Conservation (phyloP, 192 early-diverging fungal genomes). For the Backusella circina region DNA sequence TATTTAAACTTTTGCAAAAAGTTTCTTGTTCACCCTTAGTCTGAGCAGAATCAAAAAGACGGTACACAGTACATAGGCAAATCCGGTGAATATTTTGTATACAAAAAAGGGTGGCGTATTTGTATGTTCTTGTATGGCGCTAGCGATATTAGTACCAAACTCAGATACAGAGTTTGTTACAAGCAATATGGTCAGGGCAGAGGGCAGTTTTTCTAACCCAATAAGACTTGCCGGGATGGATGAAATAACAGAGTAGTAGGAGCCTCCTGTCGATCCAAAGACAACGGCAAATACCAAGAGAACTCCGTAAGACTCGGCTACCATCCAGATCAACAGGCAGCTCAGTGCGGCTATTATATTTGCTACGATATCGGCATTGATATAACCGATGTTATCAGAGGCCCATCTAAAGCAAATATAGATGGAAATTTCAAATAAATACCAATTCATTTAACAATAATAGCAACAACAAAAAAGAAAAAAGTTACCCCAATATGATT, state of each 20-base stretch:
- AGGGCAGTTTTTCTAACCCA: slow-evolving; percentile 18
- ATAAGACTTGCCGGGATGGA: slow-evolving; percentile 15
- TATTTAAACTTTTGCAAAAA: slow-evolving; percentile 10
- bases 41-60: slow-evolving; percentile 4
- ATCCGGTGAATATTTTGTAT: slow-evolving; percentile 40
- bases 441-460: neutral
- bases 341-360: slow-evolving; percentile 9
- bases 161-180: slow-evolving; percentile 19
- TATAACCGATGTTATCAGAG: slow-evolving; percentile 23
- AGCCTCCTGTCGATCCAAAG: slow-evolving; percentile 26
- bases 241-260: slow-evolving; percentile 26
- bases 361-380: slow-evolving; percentile 26
- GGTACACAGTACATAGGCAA: neutral
- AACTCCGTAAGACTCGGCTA: slow-evolving; percentile 17
- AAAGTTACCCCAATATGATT: slow-evolving; percentile 11
- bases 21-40: slow-evolving; percentile 6
- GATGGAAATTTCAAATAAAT: neutral
- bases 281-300: slow-evolving; percentile 27
- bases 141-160: slow-evolving; percentile 29
- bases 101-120: slow-evolving; percentile 22
- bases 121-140: slow-evolving; percentile 26
- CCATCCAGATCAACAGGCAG: slow-evolving; percentile 26
- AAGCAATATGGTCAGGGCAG: slow-evolving; percentile 14
- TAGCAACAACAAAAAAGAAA: neutral
- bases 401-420: neutral